Conservation (phyloP, 345 rosid genomes). For the Ricinus communis region DNA sequence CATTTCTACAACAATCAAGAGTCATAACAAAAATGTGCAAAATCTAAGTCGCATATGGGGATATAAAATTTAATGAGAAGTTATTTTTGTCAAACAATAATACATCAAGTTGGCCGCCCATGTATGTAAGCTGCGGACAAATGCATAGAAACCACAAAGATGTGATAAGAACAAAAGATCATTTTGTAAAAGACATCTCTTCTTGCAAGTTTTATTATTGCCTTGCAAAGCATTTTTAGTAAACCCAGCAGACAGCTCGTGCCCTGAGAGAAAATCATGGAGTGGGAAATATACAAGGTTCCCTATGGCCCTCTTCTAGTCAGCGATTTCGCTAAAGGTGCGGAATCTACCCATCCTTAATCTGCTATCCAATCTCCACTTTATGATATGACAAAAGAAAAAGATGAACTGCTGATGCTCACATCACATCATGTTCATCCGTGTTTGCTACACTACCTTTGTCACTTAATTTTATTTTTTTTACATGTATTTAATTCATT, state of each 20-base stretch:
- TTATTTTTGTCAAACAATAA: neutral
- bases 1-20: neutral
- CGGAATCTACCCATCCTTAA: neutral
- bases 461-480: neutral
- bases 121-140: neutral
- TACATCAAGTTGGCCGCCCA: neutral
- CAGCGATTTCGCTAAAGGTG: neutral
- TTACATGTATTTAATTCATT: too few species aligned
- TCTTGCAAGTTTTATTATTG: neutral
- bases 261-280: neutral
- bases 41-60: neutral
- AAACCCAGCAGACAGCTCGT: slow-evolving; percentile 7
- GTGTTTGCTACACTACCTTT: neutral
- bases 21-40: slow-evolving; percentile 10
- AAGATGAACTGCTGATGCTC: neutral
- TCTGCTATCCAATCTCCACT: slow-evolving; percentile 9
- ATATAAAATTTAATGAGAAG: neutral
- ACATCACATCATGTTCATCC: neutral
- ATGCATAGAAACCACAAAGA: slow-evolving; percentile 1
- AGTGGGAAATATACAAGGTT: neutral
- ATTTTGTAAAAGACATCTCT: too few species aligned
- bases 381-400: neutral
- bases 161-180: neutral
- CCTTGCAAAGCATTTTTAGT: neutral
- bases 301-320: neutral